These are phyloP conservation scores for Paecilomyces formosus DNA, from an alignment of 2,329 filamentous ascomycete species.

Conservation along the genomic window DNA sequence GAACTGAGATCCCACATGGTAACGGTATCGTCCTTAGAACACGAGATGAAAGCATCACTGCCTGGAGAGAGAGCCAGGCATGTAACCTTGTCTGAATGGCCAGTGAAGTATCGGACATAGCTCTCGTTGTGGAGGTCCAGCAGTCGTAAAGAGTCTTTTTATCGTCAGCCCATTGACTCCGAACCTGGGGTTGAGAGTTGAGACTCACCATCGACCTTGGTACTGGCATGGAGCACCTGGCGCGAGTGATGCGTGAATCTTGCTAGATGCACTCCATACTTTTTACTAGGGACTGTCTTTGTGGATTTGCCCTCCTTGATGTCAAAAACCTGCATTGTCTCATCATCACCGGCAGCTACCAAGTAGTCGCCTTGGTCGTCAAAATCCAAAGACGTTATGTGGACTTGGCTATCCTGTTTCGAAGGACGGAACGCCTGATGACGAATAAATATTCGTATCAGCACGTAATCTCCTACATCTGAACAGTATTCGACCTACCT, in stretches of 20 bases:
- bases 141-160: constrained; percentile 67
- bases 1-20: constrained; percentile 83
- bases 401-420: constrained; percentile 40
- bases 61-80: constrained; percentile 76
- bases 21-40: constrained; percentile 82
- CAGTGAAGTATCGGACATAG: constrained; percentile 93
- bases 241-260: constrained; percentile 89
- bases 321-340: constrained; percentile 92
- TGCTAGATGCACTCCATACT: constrained; percentile 91
- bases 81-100: constrained; percentile 79
- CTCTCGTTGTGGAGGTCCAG: constrained; percentile 85
- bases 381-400: constrained; percentile 88
- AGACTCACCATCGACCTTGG: constrained; percentile 72
- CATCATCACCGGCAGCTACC: constrained; percentile 86
- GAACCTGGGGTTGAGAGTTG: background rate
- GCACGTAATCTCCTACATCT: background rate
- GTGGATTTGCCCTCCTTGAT: constrained; percentile 82
- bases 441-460: constrained; percentile 7
- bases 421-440: constrained; percentile 23
- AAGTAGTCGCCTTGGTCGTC: constrained; percentile 90
- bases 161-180: constrained; percentile 2
- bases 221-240: constrained; percentile 91
- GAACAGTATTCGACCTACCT: constrained; percentile 45
- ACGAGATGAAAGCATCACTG: constrained; percentile 85
- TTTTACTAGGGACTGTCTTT: constrained; percentile 87